Base-by-base conservation (phyloP, 2,329 filamentous ascomycete species). In the Coleophoma crateriformis region DNA sequence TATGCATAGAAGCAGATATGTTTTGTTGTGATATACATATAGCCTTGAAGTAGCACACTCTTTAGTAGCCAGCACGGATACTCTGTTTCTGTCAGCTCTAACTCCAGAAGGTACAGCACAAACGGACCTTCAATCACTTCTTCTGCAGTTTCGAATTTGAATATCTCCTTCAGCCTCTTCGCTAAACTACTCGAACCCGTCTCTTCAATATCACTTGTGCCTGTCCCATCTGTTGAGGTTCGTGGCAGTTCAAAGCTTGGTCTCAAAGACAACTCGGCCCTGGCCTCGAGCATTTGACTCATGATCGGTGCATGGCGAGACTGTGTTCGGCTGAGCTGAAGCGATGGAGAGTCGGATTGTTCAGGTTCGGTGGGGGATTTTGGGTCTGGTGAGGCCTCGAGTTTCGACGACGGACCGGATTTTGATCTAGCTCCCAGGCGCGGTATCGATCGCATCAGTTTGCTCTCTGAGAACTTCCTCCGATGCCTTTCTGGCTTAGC, bases 1-100 rank as follows among this genome's bases (percentile, higher is more conserved):
- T 96, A 96, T 37, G 94, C 90, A 65, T 96, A 97, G 67, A 97
- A 99, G 70, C 91, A 96, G 53, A 97, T 87, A 65, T 99, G 94
- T 59, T 85, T 87, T 53, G 87, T 77, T 0, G 94, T 97, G 62
- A 99, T 88, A 70, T 97, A 97, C 78, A 99, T 85, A 66, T 94
- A 96, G 6, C 94, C 94, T 64, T 96, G 90, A 8, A 97, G 77
- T 32, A 97, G 74, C 41, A 96, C 90, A 63, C 87, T 96, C 66
- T 96, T 90, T 33, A 97, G 72, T 37, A 97, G 73, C 84, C 90
- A 96, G 70, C 92, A 97, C 8, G 90, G 88, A 65, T 95, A 96
- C 72, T 97, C 92, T 82, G 66, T 15, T 49, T 33, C 5, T 34
- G 49, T 64, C 50, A 63, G 57, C 47, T 40, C 33, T 45, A 41